Conservation (phyloP, 768 basidiomycete genomes). For the Phlebiopsis gigantea region DNA sequence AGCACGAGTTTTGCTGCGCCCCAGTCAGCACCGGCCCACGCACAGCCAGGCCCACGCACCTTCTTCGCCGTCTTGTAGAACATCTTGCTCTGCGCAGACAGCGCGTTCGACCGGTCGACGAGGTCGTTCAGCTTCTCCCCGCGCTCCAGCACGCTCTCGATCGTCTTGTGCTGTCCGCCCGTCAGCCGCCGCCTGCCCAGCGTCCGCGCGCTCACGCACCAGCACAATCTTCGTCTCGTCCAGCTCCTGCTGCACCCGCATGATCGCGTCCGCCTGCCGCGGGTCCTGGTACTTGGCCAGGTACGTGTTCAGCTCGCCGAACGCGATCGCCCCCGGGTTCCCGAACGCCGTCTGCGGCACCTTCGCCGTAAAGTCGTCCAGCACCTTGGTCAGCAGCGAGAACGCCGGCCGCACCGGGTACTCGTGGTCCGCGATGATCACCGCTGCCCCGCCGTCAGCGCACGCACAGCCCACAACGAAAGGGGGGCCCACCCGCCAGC, state of each 20-base stretch:
- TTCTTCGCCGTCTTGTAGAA: conserved; percentile 99
- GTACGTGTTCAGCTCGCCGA: conserved; percentile 71
- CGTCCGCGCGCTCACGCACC: conserved; percentile 41
- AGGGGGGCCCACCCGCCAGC: conserved; percentile 60
- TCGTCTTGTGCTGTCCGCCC: conserved; percentile 85
- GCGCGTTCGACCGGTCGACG: conserved; percentile 86
- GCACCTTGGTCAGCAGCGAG: conserved; percentile 85
- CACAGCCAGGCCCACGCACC: conserved; percentile 40
- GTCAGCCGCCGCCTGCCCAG: neutral
- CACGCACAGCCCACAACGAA: too few relatives aligned
- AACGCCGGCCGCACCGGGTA: conserved; percentile 97
- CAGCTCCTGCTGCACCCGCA: conserved; percentile 96
- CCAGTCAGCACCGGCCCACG: neutral
- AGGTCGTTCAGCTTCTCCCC: conserved; percentile 96
- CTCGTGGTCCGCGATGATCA: conserved; percentile 92
- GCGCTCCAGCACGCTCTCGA: conserved; percentile 92
- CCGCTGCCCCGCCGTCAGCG: conserved; percentile 40
- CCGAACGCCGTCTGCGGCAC: conserved; percentile 67
- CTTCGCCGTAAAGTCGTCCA: conserved; percentile 87
- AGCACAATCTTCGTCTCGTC: conserved; percentile 99
- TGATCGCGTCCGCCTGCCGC: conserved; percentile 93
- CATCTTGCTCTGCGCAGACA: conserved; percentile 92
- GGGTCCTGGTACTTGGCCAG: conserved; percentile 95
- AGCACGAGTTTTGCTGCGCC: conserved; percentile 89
- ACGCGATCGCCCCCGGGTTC: conserved; percentile 65